These are phyloP conservation scores for Plasmodium knowlesi DNA, from an alignment of 169 alveolate species.

Conservation along the genomic window DNA sequence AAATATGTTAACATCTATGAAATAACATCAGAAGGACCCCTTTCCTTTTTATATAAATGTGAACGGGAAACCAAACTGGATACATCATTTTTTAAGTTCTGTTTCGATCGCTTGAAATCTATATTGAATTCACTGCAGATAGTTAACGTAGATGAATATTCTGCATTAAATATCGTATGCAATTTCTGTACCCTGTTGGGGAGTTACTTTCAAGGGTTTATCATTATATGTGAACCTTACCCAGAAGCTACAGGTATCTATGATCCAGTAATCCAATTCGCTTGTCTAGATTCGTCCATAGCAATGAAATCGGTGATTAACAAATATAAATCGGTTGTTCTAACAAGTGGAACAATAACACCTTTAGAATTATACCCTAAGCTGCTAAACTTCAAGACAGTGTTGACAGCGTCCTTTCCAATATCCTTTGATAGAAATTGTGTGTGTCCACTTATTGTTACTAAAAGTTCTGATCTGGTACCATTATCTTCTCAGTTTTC, in stretches of 20 bases:
- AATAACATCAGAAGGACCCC: slow-evolving; percentile 94
- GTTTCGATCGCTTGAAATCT: slow-evolving; percentile 83
- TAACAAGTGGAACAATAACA: slow-evolving; percentile 98
- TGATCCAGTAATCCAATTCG: slow-evolving; percentile 95
- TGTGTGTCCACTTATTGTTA: slow-evolving; percentile 95
- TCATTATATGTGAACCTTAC: slow-evolving; percentile 96
- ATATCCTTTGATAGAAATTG: slow-evolving; percentile 95
- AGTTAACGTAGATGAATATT: slow-evolving; percentile 86
- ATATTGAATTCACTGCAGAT: slow-evolving; percentile 88
- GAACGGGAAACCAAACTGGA: slow-evolving; percentile 85
- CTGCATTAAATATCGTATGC: slow-evolving; percentile 88
- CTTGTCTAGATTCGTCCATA: slow-evolving; percentile 97
- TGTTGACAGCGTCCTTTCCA: slow-evolving; percentile 93
- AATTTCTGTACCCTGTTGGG: slow-evolving; percentile 95
- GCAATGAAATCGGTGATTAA: slow-evolving; percentile 96
- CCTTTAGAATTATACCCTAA: slow-evolving; percentile 97
- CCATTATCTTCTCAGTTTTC: slow-evolving; percentile 93
- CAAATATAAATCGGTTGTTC: slow-evolving; percentile 92
- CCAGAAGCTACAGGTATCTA: slow-evolving; percentile 94
- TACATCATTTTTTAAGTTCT: slow-evolving; percentile 83
- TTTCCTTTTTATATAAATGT: slow-evolving; percentile 89
- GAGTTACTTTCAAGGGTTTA: slow-evolving; percentile 95
- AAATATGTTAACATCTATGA: slow-evolving; percentile 89
- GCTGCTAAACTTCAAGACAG: slow-evolving; percentile 94
- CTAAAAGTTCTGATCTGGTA: slow-evolving; percentile 93